Evolutionary conservation across 163 green algal genomes (phyloP).

Genomic region (Chlorella variabilis): DNA sequence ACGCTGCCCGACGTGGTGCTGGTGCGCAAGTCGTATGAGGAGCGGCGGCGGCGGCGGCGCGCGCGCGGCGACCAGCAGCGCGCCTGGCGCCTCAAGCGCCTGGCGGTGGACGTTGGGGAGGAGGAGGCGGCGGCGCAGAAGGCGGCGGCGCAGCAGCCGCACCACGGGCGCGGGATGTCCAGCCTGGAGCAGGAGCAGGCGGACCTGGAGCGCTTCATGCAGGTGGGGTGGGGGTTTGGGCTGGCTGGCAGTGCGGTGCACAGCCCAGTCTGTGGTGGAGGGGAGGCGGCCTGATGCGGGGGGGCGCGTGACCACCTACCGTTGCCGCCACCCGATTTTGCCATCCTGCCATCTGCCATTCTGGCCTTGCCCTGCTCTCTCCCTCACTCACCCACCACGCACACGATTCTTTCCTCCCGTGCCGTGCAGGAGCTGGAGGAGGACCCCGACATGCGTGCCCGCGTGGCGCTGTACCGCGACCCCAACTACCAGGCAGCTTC

Average conservation of each 20-base stretch:
- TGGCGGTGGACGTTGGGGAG: conserved; percentile 70
- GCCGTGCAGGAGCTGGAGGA: conserved; percentile 91
- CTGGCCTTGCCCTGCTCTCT: too few relatives aligned
- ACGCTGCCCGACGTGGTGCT: conserved; percentile 82
- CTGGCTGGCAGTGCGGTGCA: neutral
- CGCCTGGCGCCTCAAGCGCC: conserved; percentile 88
- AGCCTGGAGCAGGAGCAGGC: conserved; percentile 47
- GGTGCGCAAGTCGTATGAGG: conserved; percentile 93
- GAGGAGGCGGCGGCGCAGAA: conserved; percentile 40
- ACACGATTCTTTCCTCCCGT: neutral
- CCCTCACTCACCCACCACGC: too few relatives aligned
- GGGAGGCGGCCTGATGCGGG: too few relatives aligned
- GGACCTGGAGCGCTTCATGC: conserved; percentile 91
- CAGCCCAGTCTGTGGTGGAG: too few relatives aligned
- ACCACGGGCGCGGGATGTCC: conserved; percentile 6
- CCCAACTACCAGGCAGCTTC: conserved; percentile 14
- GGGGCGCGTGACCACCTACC: too few relatives aligned
- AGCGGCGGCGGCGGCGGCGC: conserved; percentile 70
- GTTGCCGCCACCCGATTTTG: too few relatives aligned
- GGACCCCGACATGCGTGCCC: conserved; percentile 88
- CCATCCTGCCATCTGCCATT: too few relatives aligned
- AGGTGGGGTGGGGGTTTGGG: conserved; percentile 51
- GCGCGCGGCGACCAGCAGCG: conserved; percentile 48
- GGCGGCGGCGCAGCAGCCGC: neutral
- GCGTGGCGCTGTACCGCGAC: conserved; percentile 83